A percentile compares a stretch with the other conserved stretches of the same genome.
Evolutionary conservation across 2,329 filamentous ascomycete genomes (phyloP).

Genomic region (Fusarium avenaceum): DNA sequence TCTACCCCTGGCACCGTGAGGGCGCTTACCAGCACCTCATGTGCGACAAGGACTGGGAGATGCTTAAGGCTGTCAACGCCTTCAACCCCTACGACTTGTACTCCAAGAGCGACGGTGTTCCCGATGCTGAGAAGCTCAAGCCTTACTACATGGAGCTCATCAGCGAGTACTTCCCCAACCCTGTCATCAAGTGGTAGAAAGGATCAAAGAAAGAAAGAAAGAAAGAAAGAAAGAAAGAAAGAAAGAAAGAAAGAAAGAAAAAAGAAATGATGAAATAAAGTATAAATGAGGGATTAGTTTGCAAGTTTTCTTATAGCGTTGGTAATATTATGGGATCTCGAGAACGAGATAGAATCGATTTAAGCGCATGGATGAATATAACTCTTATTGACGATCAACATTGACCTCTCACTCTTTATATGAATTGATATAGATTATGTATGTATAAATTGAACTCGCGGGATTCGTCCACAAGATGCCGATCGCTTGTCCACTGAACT

Average conservation of each 20-base stretch:
- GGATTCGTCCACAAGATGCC: background rate
- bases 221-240: conserved; percentile 4
- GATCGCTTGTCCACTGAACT: background rate
- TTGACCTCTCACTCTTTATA: background rate
- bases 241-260: background rate
- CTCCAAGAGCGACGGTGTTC: conserved; percentile 88
- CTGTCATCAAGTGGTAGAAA: conserved; percentile 56
- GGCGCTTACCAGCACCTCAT: conserved; percentile 86
- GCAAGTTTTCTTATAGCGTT: conserved; percentile 12
- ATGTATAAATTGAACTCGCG: background rate
- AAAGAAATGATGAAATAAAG: conserved; percentile 2
- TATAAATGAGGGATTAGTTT: conserved; percentile 19
- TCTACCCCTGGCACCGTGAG: conserved; percentile 91
- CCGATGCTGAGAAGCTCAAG: conserved; percentile 81
- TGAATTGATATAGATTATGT: background rate
- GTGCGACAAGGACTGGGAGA: conserved; percentile 82
- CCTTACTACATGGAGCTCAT: conserved; percentile 61
- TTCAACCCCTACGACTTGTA: conserved; percentile 95
- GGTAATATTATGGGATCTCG: conserved; percentile 14
- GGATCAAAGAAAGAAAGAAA: background rate
- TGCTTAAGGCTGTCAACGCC: conserved; percentile 84
- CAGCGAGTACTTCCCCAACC: conserved; percentile 59
- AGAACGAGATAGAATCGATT: conserved; percentile 19
- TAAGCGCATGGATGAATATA: conserved; percentile 32
- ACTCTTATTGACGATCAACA: conserved; percentile 11